Evolutionary conservation across 2,329 filamentous ascomycete genomes (phyloP), one percentile per base, ranked within the genome.

Genomic region (Hypoxylon sp.): DNA sequence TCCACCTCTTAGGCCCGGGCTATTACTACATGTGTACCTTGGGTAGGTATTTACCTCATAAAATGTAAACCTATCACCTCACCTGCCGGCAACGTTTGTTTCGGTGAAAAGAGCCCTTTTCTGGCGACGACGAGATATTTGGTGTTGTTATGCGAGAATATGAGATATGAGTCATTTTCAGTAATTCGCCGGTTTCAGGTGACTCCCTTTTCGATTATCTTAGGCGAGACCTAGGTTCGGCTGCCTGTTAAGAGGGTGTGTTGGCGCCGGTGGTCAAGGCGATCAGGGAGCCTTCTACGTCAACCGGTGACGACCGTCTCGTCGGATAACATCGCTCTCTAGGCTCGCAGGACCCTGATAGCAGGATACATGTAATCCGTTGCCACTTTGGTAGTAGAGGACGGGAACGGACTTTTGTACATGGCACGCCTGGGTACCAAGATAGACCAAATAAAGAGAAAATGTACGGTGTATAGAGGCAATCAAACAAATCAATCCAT

Each of bases 231-330:
- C 9, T 53, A 14, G n/a, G 22, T 26, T 42, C 44, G 24, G 24
- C 36, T 42, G 16, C 36, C 16, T 42, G 12, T 24, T n/a, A 42
- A 38, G 50, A 40, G 51, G 36, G 38, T 44, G 51, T 53, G 51
- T 53, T 44, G 36, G 51, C 51, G 24, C n/a, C 30, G 51, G 51
- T 53, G 26, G 44, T 32, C 51, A 44, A 53, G 36, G 30, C 36
- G 51, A 53, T 53, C 51, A 44, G 32, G 51, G 9, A 30, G 51
- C 16, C 26, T 32, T 44, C 42, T 18, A 44, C 38, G 30, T 44
- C 24, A 44, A 40, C 36, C 16, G 36, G n/a, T 32, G 16, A 32
- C 51, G 36, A 44, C 26, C 22, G 44, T 32, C 51, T 22, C 22
- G 50, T 9, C 14, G 9, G 33, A 40, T 12, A 30, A 30, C 38